Percentiles rank a stretch among this genome's conserved stretches.
Conservation (phyloP, 2,329 filamentous ascomycete genomes). For the Thelonectria olida region DNA sequence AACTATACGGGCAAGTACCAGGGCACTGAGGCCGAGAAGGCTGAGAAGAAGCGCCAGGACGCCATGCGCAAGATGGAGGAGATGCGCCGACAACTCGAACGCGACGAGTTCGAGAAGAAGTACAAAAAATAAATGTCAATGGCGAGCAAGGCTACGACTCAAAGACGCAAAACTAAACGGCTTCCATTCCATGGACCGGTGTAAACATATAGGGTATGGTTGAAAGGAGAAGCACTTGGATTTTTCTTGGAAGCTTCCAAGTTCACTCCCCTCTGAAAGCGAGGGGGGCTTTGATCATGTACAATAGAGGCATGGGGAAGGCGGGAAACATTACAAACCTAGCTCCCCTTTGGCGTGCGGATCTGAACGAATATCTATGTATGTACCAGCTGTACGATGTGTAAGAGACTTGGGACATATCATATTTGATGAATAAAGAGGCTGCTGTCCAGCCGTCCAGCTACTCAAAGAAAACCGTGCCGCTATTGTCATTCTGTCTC, state of each 20-base stretch:
- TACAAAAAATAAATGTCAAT: slow-evolving; percentile 44
- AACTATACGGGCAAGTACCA: slow-evolving; percentile 47
- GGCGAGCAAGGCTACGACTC: neutral
- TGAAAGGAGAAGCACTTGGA: neutral
- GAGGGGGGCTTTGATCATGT: slow-evolving; percentile 13
- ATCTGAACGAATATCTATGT: slow-evolving; percentile 10
- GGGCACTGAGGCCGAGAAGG: slow-evolving; percentile 45
- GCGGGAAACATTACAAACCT: neutral
- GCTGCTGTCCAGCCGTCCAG: neutral
- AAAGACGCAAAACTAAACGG: neutral
- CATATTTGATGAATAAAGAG: slow-evolving; percentile 3
- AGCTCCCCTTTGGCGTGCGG: slow-evolving; percentile 15
- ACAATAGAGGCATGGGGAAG: slow-evolving; percentile 26
- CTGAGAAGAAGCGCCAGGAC: slow-evolving; percentile 47
- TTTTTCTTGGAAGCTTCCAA: neutral
- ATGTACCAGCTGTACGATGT: slow-evolving; percentile 16
- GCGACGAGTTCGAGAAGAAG: slow-evolving; percentile 52
- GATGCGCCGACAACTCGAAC: slow-evolving; percentile 47
- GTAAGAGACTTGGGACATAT: slow-evolving; percentile 30
- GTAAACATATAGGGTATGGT: slow-evolving; percentile 24
- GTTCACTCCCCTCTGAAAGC: neutral
- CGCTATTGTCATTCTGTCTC: neutral
- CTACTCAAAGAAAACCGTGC: too few species aligned
- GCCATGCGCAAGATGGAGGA: slow-evolving; percentile 47
- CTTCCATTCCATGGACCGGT: slow-evolving; percentile 8